A percentile compares a stretch with the other conserved stretches of the same genome.
Evolutionary conservation across 2,329 filamentous ascomycete genomes (phyloP).

Genomic region (Arthroderma sp.): DNA sequence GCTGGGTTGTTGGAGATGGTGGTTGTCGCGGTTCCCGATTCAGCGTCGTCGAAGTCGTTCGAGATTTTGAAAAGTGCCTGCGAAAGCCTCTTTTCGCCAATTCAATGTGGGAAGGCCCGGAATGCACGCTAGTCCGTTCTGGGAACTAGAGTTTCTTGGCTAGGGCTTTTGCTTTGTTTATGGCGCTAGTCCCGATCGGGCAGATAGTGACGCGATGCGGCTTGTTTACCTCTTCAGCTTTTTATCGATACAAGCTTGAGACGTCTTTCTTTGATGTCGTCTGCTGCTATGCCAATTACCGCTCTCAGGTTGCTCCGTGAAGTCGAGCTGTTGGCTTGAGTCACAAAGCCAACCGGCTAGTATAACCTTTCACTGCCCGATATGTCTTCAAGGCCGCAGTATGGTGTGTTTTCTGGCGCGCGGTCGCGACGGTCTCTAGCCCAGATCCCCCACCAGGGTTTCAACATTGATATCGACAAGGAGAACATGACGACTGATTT

Average conservation of each 20-base stretch:
- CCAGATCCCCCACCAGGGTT: slow-evolving; percentile 41
- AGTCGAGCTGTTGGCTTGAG: too few species aligned
- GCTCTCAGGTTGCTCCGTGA: too few species aligned
- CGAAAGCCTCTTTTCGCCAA: slow-evolving; percentile 14
- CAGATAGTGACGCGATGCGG: too few species aligned
- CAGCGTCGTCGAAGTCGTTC: slow-evolving; percentile 23
- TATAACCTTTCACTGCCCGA: too few species aligned
- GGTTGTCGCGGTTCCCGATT: slow-evolving; percentile 20
- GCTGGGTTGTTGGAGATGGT: slow-evolving; percentile 14
- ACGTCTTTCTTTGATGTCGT: neutral
- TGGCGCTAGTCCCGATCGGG: slow-evolving; percentile 20
- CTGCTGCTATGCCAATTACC: neutral
- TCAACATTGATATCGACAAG: slow-evolving; percentile 45
- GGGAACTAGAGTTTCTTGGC: slow-evolving; percentile 21
- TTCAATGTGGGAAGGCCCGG: slow-evolving; percentile 27
- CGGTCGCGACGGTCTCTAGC: slow-evolving; percentile 60
- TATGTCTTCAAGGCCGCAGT: too few species aligned
- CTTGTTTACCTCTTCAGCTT: too few species aligned
- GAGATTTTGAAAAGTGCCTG: slow-evolving; percentile 12
- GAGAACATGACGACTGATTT: slow-evolving; percentile 65
- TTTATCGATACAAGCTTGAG: too few species aligned
- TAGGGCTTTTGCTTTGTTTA: slow-evolving; percentile 35
- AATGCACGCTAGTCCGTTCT: slow-evolving; percentile 19
- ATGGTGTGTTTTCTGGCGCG: slow-evolving; percentile 13
- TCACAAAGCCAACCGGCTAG: too few species aligned